Conservation (phyloP, 176 grass and related monocot genomes). For the Aechmea fasciata region DNA sequence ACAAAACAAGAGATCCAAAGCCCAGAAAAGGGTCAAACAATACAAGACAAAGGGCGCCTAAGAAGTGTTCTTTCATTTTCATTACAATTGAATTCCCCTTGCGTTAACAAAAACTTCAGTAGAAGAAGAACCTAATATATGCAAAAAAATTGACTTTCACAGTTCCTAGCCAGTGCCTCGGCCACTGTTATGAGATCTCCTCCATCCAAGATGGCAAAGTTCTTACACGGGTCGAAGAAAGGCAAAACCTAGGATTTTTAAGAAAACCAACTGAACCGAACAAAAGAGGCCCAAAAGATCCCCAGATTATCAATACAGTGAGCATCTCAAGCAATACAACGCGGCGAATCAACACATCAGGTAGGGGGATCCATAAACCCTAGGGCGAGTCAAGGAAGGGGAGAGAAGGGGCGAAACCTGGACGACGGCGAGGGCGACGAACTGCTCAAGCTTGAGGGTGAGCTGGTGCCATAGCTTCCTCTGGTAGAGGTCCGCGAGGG, state of each 20-base stretch:
- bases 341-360: constrained; percentile 3
- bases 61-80: no score
- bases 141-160: no score
- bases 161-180: no score
- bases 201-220: no score
- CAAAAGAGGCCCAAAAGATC: not conserved
- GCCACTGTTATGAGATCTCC: no score
- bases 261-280: not conserved
- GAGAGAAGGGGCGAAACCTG: constrained; percentile 34
- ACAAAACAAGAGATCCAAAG: not conserved
- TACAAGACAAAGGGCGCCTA: no score
- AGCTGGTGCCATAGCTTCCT: constrained; percentile 88
- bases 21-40: no score
- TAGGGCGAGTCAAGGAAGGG: not conserved
- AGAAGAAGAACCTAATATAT: no score
- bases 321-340: not conserved
- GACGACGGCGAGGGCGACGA: constrained; percentile 58
- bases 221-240: no score
- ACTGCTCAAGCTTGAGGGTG: constrained; percentile 88
- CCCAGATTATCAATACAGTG: not conserved
- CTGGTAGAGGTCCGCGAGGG: constrained; percentile 72
- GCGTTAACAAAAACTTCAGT: no score
- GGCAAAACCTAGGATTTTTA: no score
- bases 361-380: constrained; percentile 13
- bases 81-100: no score